phyloP scores from a whole-genome alignment of 371 early-diverging fungal species.

The Dentiscutata heterogama region DNA sequence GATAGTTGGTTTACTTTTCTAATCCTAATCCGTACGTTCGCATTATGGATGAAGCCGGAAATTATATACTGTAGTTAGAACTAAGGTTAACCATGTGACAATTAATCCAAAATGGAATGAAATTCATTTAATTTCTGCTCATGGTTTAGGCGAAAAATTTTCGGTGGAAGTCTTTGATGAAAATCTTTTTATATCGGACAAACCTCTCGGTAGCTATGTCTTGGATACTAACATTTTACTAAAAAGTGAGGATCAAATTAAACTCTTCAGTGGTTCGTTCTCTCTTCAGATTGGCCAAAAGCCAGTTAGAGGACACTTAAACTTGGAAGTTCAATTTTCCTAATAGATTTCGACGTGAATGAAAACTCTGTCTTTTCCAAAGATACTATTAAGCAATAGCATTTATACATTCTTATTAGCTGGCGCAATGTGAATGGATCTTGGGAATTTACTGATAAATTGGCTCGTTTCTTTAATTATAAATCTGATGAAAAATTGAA shows the following conservation, averaged over 20 bases:
- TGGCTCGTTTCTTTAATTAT: slow-evolving; percentile 36
- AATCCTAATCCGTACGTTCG: slow-evolving; percentile 36
- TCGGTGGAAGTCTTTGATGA: slow-evolving; percentile 26
- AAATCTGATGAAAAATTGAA: slow-evolving; percentile 9
- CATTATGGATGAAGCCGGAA: background rate
- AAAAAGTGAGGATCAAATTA: background rate
- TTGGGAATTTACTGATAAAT: slow-evolving; percentile 29
- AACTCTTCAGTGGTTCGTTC: background rate
- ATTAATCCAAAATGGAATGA: slow-evolving; percentile 24
- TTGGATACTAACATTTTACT: background rate
- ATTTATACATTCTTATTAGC: slow-evolving; percentile 37
- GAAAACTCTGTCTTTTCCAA: background rate
- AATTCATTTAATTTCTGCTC: slow-evolving; percentile 30
- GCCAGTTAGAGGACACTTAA: background rate
- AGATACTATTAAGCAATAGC: background rate
- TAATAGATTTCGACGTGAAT: background rate
- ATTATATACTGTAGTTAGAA: slow-evolving; percentile 28
- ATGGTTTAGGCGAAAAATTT: slow-evolving; percentile 12
- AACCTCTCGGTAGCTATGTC: background rate
- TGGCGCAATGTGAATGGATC: slow-evolving; percentile 10
- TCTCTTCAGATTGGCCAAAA: background rate
- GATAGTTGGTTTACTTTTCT: background rate
- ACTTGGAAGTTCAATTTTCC: slow-evolving; percentile 27
- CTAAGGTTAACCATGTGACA: background rate
- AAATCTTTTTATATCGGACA: slow-evolving; percentile 29